Conservation (phyloP, 2,329 filamentous ascomycete species). For the Diaporthe helianthi region DNA sequence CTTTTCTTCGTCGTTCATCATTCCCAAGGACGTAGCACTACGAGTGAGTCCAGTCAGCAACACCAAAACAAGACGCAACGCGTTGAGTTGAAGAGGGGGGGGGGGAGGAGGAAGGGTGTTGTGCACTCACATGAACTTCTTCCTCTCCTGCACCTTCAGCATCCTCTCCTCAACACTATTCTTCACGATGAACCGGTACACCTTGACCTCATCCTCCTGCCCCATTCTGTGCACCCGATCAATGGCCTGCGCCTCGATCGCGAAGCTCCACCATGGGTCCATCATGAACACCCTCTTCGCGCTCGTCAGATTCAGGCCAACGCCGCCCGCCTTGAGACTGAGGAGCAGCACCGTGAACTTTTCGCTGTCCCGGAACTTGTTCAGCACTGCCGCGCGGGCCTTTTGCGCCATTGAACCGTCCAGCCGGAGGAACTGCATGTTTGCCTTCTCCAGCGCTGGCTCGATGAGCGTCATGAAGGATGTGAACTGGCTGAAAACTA, state of each 20-base stretch:
- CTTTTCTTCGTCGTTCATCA: slow-evolving; percentile 96
- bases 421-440: slow-evolving; percentile 83
- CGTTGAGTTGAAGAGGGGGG: too few relatives aligned
- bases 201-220: slow-evolving; percentile 83
- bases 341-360: slow-evolving; percentile 80
- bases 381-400: slow-evolving; percentile 77
- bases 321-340: slow-evolving; percentile 87
- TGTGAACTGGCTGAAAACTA: slow-evolving; percentile 97
- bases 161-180: slow-evolving; percentile 95
- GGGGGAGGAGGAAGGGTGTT: too few relatives aligned
- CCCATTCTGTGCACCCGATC: slow-evolving; percentile 98
- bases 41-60: slow-evolving; percentile 37
- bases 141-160: slow-evolving; percentile 90
- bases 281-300: slow-evolving; percentile 96
- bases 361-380: slow-evolving; percentile 69
- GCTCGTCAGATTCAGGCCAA: slow-evolving; percentile 89
- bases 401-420: slow-evolving; percentile 93
- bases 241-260: slow-evolving; percentile 95
- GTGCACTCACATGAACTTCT: slow-evolving; percentile 88
- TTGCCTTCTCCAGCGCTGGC: slow-evolving; percentile 74
- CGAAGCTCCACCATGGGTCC: slow-evolving; percentile 99
- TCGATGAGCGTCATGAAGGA: slow-evolving; percentile 93
- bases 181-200: slow-evolving; percentile 87
- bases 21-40: slow-evolving; percentile 91
- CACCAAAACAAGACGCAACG: neutral